Base-by-base conservation (phyloP, 2,329 filamentous ascomycete species). In the Didymella pomorum region DNA sequence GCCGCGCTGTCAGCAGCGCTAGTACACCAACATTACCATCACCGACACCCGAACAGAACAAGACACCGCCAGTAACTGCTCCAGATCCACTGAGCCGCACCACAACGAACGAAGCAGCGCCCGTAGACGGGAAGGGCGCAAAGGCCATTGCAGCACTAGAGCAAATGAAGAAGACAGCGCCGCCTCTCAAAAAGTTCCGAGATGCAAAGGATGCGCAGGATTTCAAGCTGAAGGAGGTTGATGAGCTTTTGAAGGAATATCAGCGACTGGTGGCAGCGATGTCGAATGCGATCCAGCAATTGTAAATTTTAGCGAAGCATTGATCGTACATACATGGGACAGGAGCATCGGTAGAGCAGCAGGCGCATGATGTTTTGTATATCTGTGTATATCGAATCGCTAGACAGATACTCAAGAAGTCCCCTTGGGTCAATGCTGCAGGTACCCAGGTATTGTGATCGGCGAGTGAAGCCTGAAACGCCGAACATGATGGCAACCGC, bases 1-100 rank as follows among this genome's bases (percentile, higher is more conserved):
- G 91, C 1, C 82, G 89, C 51, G 77, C 80, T 20, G 77, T 81
- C 9, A 82, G 69, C 43, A 73, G 66, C 45, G 67, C 43, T 33
- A 75, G 76, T 10, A 78, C 83, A 23, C 76, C 80, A 21, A 56
- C 78, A 16, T 66, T 79, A 14, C 67, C 78, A 45, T 73, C 81
- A 18, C 72, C 78, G 63, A 77, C 78, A 20, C 28, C 65, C 9
- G 72, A 75, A 54, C 72, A 71, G 46, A 77, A 69, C 52, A 49
- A 62, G 31, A 69, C 55, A 52, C 72, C 63, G 51, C 45, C 62
- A 37, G 69, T 53, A 57, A 73, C 63, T 52, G 69, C 49, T 51
- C 70, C 56, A 25, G 59, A 63, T 31, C 62, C 58, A 39, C 26
- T 59, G 7, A 68, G 49, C 45, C 61, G 60, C 43, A 63, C 68